Evolutionary conservation across 2,329 filamentous ascomycete species (phyloP).

Genomic region (Clarireedia homoeocarpa): DNA sequence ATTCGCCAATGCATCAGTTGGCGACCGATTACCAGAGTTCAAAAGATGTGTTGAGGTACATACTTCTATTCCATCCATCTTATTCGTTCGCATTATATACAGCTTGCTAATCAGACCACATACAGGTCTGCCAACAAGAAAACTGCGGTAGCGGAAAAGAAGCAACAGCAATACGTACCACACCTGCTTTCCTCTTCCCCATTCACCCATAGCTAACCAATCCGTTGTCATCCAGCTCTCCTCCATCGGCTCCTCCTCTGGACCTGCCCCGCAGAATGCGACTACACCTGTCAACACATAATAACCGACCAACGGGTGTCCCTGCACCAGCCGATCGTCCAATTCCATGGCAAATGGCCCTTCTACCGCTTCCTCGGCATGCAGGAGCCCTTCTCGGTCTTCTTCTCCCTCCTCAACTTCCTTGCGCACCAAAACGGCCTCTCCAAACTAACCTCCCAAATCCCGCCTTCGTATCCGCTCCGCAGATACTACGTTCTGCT

Average conservation of each 20-base stretch:
- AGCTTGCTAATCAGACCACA: conserved; percentile 9
- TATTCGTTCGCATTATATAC: conserved; percentile 1
- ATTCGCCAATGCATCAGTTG: conserved; percentile 61
- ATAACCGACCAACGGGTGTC: conserved; percentile 66
- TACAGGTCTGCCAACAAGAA: conserved; percentile 67
- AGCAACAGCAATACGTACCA: conserved; percentile 30
- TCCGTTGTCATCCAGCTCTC: conserved; percentile 48
- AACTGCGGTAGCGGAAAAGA: conserved; percentile 67
- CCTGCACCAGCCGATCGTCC: conserved; percentile 61
- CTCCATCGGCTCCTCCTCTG: conserved; percentile 83
- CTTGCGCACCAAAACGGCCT: conserved; percentile 77
- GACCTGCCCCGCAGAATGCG: conserved; percentile 90
- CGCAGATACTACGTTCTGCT: conserved; percentile 74
- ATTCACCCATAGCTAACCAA: not conserved
- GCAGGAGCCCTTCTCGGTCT: conserved; percentile 88
- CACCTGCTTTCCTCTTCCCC: conserved; percentile 1
- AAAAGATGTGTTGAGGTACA: conserved; percentile 72
- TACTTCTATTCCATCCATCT: not conserved
- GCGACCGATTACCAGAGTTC: conserved; percentile 84
- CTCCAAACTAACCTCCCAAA: conserved; percentile 55
- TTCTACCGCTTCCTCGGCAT: conserved; percentile 85
- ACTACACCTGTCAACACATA: conserved; percentile 96
- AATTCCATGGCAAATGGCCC: conserved; percentile 99
- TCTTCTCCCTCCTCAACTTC: conserved; percentile 91
- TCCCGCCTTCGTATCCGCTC: conserved; percentile 68